Evolutionary conservation across 2,329 filamentous ascomycete genomes (phyloP).

Genomic region (Volutella citrinella): DNA sequence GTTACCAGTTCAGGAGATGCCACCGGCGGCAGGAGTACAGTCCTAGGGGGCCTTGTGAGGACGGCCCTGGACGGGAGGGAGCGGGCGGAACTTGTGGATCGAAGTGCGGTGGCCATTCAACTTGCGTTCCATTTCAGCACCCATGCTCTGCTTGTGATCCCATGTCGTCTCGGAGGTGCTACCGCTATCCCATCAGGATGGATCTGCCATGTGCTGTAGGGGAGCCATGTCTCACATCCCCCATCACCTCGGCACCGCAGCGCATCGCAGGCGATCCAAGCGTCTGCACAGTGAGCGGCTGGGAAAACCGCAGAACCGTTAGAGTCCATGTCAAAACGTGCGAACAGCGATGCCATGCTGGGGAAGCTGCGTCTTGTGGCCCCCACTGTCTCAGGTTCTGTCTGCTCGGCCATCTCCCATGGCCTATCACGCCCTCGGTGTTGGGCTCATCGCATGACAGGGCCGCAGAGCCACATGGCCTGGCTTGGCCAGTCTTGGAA

Average conservation of each 20-base stretch:
- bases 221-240: slow-evolving; percentile 24
- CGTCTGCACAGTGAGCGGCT: slow-evolving; percentile 2
- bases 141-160: not conserved
- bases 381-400: no score
- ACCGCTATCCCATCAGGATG: slow-evolving; percentile 21
- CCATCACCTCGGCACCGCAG: slow-evolving; percentile 11
- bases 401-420: no score
- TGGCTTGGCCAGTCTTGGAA: no score
- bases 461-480: no score
- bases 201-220: slow-evolving; percentile 24
- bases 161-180: not conserved
- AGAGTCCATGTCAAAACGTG: no score
- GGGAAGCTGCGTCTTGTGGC: no score
- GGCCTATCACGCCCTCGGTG: no score
- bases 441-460: no score
- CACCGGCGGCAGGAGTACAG: not conserved
- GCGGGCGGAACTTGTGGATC: not conserved
- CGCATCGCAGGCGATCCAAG: slow-evolving; percentile 23
- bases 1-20: not conserved
- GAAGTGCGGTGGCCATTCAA: not conserved
- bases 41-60: no score
- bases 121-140: not conserved
- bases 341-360: no score
- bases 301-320: not conserved
- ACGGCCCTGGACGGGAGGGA: not conserved